Conservation (phyloP, 2,329 filamentous ascomycete species). For the Davidsoniella eucalypti region DNA sequence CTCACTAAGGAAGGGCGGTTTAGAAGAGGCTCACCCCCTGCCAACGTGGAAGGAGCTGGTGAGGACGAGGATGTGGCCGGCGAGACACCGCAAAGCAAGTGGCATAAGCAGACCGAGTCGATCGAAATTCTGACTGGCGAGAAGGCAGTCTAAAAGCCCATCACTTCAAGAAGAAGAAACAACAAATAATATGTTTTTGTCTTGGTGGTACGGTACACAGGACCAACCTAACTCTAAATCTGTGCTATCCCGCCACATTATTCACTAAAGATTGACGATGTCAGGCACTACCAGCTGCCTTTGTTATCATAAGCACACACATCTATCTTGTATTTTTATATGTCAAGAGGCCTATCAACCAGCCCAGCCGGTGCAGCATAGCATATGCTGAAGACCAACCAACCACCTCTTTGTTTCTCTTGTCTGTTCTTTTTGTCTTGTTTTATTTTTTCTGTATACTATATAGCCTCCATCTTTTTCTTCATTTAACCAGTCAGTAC, state of each 20-base stretch:
- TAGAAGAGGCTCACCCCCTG: neutral
- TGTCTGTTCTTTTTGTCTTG: neutral
- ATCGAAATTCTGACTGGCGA: slow-evolving; percentile 13
- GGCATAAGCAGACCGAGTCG: slow-evolving; percentile 7
- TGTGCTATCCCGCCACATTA: too few species aligned
- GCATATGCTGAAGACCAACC: too few species aligned
- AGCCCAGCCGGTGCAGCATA: neutral
- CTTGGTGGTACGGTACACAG: too few species aligned
- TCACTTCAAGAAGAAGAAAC: too few species aligned
- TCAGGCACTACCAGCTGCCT: too few species aligned
- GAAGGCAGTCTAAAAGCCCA: slow-evolving; percentile 6
- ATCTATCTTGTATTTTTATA: too few species aligned
- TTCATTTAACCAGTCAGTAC: neutral
- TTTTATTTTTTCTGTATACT: too few species aligned
- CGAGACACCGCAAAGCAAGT: neutral
- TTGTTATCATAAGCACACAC: too few species aligned
- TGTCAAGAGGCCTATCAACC: neutral
- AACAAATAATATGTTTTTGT: too few species aligned
- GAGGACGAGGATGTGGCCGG: neutral
- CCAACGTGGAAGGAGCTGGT: neutral
- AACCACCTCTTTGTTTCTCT: neutral
- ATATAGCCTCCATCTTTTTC: neutral
- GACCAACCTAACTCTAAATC: too few species aligned
- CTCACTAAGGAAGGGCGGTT: slow-evolving; percentile 10
- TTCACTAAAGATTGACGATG: too few species aligned